A percentile compares a stretch with the other conserved stretches of the same genome.
phyloP scores from a whole-genome alignment of 2,329 filamentous ascomycete genomes.

The Fusarium nodosum region DNA sequence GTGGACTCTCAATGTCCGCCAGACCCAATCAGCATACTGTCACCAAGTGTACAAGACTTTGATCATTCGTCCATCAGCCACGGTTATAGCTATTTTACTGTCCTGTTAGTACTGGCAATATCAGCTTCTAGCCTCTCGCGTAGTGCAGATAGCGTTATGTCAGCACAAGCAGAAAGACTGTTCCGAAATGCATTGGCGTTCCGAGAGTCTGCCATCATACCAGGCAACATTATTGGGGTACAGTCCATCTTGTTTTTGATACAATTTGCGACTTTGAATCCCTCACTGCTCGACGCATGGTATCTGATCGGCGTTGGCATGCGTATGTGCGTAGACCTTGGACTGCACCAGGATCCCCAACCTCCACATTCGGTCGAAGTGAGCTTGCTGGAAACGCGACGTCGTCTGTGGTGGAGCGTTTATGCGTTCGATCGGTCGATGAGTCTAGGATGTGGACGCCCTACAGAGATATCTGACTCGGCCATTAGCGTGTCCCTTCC shows the following conservation, averaged over 20 bases:
- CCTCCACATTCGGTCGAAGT: neutral
- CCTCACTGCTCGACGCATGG: conserved; percentile 13
- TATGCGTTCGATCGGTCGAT: conserved; percentile 23
- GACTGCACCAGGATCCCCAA: conserved; percentile 10
- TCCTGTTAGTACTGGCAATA: neutral
- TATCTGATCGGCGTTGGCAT: conserved; percentile 21
- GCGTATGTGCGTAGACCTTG: conserved; percentile 27
- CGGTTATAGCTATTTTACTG: conserved; percentile 6
- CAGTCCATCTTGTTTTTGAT: conserved; percentile 11
- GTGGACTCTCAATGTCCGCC: neutral
- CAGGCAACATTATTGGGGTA: conserved; percentile 4
- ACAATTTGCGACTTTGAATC: conserved; percentile 21
- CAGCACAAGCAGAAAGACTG: neutral
- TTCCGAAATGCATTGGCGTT: conserved; percentile 6
- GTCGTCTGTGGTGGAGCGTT: conserved; percentile 21
- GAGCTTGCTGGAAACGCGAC: conserved; percentile 9
- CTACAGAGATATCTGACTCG: conserved; percentile 16
- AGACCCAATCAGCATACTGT: neutral
- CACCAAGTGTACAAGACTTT: neutral
- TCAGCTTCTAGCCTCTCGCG: conserved; percentile 20
- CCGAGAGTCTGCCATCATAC: conserved; percentile 7
- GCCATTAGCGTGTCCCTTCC: conserved; percentile 12
- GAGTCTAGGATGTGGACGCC: conserved; percentile 18
- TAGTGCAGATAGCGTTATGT: conserved; percentile 22
- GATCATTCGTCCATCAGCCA: conserved; percentile 10